Conservation (phyloP, 768 basidiomycete genomes). For the Leccinum arenicola region DNA sequence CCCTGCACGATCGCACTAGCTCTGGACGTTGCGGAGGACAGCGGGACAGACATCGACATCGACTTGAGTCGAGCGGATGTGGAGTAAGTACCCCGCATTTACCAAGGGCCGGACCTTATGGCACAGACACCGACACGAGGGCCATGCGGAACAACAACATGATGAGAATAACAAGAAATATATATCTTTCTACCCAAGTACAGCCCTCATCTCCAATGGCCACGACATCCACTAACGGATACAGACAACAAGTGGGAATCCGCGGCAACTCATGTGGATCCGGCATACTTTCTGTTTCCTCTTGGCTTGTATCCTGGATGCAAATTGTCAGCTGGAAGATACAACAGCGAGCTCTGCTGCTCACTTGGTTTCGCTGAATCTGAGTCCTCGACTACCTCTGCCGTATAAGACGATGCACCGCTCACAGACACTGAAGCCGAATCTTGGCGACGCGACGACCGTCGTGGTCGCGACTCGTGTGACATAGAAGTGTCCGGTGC, state of each 20-base stretch:
- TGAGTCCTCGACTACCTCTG: constrained; percentile 27
- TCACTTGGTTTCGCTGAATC: constrained; percentile 30
- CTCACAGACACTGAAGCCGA: constrained; percentile 32
- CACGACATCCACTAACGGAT: neutral
- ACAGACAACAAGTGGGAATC: neutral
- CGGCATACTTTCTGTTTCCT: constrained; percentile 23
- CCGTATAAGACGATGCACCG: constrained; percentile 30
- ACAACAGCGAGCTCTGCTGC: constrained; percentile 1
- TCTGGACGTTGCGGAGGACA: constrained; percentile 5
- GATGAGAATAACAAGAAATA: constrained; percentile 24
- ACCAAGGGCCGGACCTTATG: neutral
- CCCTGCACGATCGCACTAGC: constrained; percentile 1
- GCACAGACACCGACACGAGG: constrained; percentile 1
- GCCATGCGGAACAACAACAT: neutral
- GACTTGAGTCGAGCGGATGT: neutral
- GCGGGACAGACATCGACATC: neutral
- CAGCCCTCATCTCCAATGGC: constrained; percentile 10
- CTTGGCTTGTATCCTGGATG: constrained; percentile 23
- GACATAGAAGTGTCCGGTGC: constrained; percentile 19
- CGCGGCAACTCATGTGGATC: constrained; percentile 11
- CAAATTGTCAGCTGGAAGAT: neutral
- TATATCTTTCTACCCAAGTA: constrained; percentile 23
- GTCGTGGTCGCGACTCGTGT: constrained; percentile 29
- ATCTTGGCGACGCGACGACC: constrained; percentile 26
- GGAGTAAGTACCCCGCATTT: neutral